Conservation (phyloP, 768 basidiomycete genomes). For the Mycena floridula region DNA sequence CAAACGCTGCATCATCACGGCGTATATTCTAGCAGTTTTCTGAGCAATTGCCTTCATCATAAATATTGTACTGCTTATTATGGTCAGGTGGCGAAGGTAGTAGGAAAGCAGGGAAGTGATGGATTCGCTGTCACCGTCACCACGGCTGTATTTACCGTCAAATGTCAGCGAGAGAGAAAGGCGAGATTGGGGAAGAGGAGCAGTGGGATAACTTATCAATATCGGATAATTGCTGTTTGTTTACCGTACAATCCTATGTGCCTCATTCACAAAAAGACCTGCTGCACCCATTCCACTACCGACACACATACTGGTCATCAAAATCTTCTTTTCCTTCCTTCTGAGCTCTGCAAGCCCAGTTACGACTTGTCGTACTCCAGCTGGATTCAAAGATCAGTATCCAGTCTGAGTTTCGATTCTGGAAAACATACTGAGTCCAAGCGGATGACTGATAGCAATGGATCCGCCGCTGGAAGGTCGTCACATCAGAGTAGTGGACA, state of each 20-base stretch:
- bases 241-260: constrained; percentile 3
- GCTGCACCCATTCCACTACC: constrained; percentile 91
- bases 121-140: too few species aligned
- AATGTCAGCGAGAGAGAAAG: too few species aligned
- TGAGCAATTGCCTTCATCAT: too few species aligned
- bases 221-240: too few species aligned
- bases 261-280: constrained; percentile 73
- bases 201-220: too few species aligned
- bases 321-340: constrained; percentile 56
- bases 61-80: too few species aligned
- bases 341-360: constrained; percentile 83
- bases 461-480: constrained; percentile 63
- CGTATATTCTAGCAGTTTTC: too few species aligned
- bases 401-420: neutral
- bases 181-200: too few species aligned
- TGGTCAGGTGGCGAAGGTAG: too few species aligned
- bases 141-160: too few species aligned
- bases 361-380: constrained; percentile 81
- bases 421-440: constrained; percentile 69
- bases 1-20: too few species aligned
- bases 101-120: too few species aligned
- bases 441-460: constrained; percentile 76
- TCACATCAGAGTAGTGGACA: neutral
- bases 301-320: constrained; percentile 66
- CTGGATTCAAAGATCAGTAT: constrained; percentile 28